These are phyloP conservation scores for Maudiozyma pseudohumilis DNA, from an alignment of 805 yeast genomes.

Conservation along the genomic window DNA sequence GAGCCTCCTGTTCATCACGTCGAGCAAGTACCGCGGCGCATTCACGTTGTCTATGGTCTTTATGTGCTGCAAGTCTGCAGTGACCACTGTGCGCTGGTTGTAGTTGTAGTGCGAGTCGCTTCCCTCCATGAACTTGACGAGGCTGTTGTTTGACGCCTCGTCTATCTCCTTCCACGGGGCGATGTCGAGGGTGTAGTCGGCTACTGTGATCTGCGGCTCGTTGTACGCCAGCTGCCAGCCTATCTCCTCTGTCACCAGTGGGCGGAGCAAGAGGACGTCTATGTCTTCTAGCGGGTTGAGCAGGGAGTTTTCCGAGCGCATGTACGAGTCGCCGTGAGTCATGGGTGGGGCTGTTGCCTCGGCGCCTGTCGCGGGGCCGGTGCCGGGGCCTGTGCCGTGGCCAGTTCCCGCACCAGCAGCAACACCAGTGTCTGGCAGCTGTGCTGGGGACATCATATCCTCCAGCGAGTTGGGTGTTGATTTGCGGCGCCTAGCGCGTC, in stretches of 20 bases:
- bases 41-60: constrained; percentile 7
- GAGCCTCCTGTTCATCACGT: constrained; percentile 16
- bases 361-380: too few relatives aligned
- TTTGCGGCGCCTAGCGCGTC: constrained; percentile 8
- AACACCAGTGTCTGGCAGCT: too few relatives aligned
- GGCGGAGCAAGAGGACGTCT: constrained; percentile 24
- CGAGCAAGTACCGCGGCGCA: constrained; percentile 11
- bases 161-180: constrained; percentile 12
- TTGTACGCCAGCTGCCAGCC: constrained; percentile 28
- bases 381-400: too few relatives aligned
- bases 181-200: constrained; percentile 21
- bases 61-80: constrained; percentile 9
- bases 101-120: background rate
- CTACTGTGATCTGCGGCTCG: constrained; percentile 25
- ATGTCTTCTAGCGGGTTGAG: constrained; percentile 13
- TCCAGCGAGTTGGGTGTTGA: background rate
- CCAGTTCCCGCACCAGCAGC: too few relatives aligned
- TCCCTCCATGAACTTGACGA: background rate
- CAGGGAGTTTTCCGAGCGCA: background rate
- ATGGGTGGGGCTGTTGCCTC: too few relatives aligned
- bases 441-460: background rate
- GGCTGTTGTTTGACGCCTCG: background rate
- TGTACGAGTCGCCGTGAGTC: background rate
- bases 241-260: constrained; percentile 9
- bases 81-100: constrained; percentile 7